Evolutionary conservation across 352 stramenopile genomes (phyloP).

Genomic region (Thraustochytrium sp.): DNA sequence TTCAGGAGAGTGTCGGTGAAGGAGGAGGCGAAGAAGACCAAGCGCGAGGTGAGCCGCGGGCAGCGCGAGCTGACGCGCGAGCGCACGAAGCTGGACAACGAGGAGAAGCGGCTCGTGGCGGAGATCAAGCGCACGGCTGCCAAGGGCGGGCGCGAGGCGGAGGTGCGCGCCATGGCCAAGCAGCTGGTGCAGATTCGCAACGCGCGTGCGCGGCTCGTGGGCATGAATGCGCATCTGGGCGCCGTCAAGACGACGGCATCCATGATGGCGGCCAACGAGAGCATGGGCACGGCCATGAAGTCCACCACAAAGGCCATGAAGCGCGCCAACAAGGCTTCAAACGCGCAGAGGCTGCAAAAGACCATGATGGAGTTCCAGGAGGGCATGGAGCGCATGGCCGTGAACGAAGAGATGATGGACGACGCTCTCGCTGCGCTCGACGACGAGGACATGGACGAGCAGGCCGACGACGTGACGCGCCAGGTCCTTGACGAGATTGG

Average conservation of each 20-base stretch:
- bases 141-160: neutral
- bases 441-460: constrained; percentile 13
- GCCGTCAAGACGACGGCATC: constrained; percentile 16
- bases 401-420: constrained; percentile 42
- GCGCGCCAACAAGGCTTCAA: neutral
- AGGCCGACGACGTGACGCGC: constrained; percentile 26
- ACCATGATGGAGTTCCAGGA: constrained; percentile 23
- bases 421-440: constrained; percentile 11
- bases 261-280: constrained; percentile 33
- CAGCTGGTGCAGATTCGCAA: constrained; percentile 34
- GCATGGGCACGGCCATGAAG: constrained; percentile 7
- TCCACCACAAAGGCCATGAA: constrained; percentile 33
- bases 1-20: constrained; percentile 4
- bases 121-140: constrained; percentile 17
- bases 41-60: neutral
- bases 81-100: neutral
- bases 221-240: constrained; percentile 11
- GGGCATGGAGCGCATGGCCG: constrained; percentile 10
- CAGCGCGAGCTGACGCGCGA: constrained; percentile 28
- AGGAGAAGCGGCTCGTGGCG: neutral
- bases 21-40: constrained; percentile 31
- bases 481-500: constrained; percentile 35
- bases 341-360: constrained; percentile 7
- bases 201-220: neutral
- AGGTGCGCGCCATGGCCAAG: neutral